Percentiles rank a stretch among this genome's conserved stretches.
Conservation (phyloP, 208 protist species). For the Acanthamoeba divionensis region DNA sequence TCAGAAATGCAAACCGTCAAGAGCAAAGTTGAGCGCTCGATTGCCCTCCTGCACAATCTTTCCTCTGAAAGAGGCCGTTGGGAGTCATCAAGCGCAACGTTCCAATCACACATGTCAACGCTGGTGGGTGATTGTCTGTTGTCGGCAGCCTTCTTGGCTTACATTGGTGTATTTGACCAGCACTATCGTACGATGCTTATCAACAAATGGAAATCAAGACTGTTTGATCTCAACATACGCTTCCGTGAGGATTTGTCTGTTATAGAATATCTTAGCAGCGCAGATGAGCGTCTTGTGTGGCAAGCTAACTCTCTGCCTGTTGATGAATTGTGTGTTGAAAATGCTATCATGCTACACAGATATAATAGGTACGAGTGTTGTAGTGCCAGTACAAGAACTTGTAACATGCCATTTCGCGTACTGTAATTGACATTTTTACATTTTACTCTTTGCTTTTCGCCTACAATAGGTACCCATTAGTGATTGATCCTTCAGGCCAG, state of each 20-base stretch:
- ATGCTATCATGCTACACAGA: slow-evolving; percentile 95
- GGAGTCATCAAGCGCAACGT: slow-evolving; percentile 87
- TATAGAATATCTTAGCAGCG: slow-evolving; percentile 90
- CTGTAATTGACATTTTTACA: too few species aligned
- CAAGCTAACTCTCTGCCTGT: slow-evolving; percentile 90
- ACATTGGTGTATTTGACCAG: slow-evolving; percentile 98
- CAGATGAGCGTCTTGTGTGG: slow-evolving; percentile 93
- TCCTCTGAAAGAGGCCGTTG: slow-evolving; percentile 92
- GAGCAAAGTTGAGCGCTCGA: slow-evolving; percentile 88
- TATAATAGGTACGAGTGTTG: slow-evolving; percentile 82
- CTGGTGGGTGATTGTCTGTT: slow-evolving; percentile 95
- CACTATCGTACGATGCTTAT: slow-evolving; percentile 82
- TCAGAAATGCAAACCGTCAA: slow-evolving; percentile 83
- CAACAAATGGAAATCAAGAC: slow-evolving; percentile 84
- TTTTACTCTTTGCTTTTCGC: neutral
- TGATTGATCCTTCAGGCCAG: slow-evolving; percentile 98
- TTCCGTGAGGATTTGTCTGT: slow-evolving; percentile 85
- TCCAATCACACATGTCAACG: slow-evolving; percentile 86
- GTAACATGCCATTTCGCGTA: too few species aligned
- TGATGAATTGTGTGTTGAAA: slow-evolving; percentile 96
- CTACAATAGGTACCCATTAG: slow-evolving; percentile 92
- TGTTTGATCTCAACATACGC: slow-evolving; percentile 79
- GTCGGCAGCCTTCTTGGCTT: slow-evolving; percentile 93
- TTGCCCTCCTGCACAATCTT: slow-evolving; percentile 89
- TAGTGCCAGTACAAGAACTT: too few species aligned